Conservation (phyloP, 768 basidiomycete species). For the Infundibulicybe gibba region DNA sequence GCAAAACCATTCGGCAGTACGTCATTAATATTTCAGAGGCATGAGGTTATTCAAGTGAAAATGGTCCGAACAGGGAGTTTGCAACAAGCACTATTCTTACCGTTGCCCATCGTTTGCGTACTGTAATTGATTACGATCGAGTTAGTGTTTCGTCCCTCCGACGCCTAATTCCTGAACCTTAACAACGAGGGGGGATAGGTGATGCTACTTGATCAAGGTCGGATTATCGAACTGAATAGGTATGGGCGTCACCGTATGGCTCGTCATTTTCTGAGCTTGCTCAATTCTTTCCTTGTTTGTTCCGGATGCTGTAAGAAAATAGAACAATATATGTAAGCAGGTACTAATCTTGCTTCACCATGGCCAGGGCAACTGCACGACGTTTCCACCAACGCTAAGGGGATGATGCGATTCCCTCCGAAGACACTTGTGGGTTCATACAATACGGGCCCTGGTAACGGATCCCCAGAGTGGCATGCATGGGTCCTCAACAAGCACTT, state of each 20-base stretch:
- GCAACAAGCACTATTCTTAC: conserved; percentile 79
- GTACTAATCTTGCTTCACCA: no score
- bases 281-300: no score
- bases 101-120: conserved; percentile 76
- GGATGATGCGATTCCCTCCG: no score
- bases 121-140: conserved; percentile 82
- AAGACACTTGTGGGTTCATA: no score
- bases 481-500: no score
- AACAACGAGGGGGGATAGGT: conserved; percentile 39
- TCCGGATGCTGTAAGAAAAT: no score
- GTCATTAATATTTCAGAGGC: conserved; percentile 15
- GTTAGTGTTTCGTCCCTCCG: conserved; percentile 34
- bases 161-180: background rate
- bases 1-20: conserved; percentile 78
- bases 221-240: conserved; percentile 73
- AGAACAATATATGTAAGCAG: no score
- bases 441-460: no score
- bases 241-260: conserved; percentile 19
- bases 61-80: conserved; percentile 51
- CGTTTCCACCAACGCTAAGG: no score
- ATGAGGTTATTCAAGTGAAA: background rate
- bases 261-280: conserved; percentile 25
- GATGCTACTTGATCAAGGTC: conserved; percentile 75
- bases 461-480: no score
- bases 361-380: no score